Evolutionary conservation across 2,329 filamentous ascomycete species (phyloP), one percentile per base, ranked within the genome.

Genomic region (Diaporthe ampelina): DNA sequence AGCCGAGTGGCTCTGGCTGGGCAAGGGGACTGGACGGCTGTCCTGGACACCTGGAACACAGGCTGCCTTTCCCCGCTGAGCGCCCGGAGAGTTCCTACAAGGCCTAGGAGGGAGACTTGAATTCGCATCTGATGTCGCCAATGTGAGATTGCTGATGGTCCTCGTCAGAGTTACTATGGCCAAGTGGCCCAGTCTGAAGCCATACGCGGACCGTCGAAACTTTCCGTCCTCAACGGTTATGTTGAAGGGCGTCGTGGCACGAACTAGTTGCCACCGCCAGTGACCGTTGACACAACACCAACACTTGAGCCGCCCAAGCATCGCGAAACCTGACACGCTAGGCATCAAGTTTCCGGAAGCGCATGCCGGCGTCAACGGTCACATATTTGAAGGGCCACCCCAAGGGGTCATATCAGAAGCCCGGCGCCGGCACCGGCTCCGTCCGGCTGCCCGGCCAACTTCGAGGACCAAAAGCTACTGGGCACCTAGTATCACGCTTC

Each of bases 1-100:
- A 40, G 63, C 63, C 45, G 21, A 67, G 63, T 67, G 45, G 63
- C 63, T 52, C 19, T 8, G 63, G 24, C 21, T 37, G 13, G 17
- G 29, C 63, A 24, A 32, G 21, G 19, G 13, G 6, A 26, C 29
- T 52, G 13, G 6, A 32, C 24, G 19, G 13, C 45, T 21, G 35
- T 37, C 21, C 21, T 19, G 19, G 43, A 7, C 26, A 21, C 15
- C 21, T 24, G 43, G 61, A 21, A 3, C 10, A 50, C 61, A 19
- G 29, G 11, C 61, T 6, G 43, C 26, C 45, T 7, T 21, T 21
- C 9, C 45, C 11, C n/a, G 45, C 19, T n/a, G 26, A 67, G 4
- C 19, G 6, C 4, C 9, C 21, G 3, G 24, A 10, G 43, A 24
- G 6, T 13, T 3, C 15, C 11, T 17, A 15, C 29, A 19, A 29